Base-by-base conservation (phyloP, 257 asterid genomes). In the Solanum virginianum region DNA sequence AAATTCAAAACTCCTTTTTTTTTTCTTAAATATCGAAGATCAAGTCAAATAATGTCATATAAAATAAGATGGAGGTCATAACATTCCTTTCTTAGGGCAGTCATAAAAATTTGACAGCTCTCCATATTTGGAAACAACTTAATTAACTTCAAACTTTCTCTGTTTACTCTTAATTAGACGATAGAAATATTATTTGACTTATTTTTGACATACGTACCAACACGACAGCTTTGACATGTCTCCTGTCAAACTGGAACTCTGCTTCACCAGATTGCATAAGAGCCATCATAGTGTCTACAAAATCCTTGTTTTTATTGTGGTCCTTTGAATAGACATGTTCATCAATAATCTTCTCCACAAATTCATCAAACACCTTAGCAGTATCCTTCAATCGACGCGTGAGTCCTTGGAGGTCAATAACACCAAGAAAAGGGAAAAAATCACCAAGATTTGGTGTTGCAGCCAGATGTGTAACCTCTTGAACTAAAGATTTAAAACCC, bases 371-470 rank as follows among this genome's bases (percentile, higher is more conserved):
- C 43, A 90, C 93, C 68, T 87, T 87, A 6, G 83, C 77, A 43
- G 89, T 53, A 0, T 80, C 86, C 90, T 87, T 92, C 89, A 90
- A 60, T 12, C 79, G 81, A 83, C 66, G 85, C 1, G 89, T 89
- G 36, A 92, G 62, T 14, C 95, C 93, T 82, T 92, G 95, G 4
- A 90, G 69, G 83, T 92, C 92, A 84, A 92, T 57, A 6, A 68
- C 45, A 22, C 90, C 91, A 43, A 89, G 87, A 60, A 83, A 79
- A 16, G 94, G 93, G 56, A 87, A 90, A 15, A 86, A 87, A 59
- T 90, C 93, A 7, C 92, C 95, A 81, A 92, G 89, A 84, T 91
- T 91, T 4, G 94, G 92, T 10, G 75, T 63, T 1, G 90, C 92
- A 4, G 83, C 82, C 1, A 90, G 68, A 17, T 72, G 84, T 89